A percentile compares a stretch with the other conserved stretches of the same genome.
These are phyloP conservation scores for Chrysoporthe cubensis DNA, from an alignment of 2,329 filamentous ascomycete species.

Conservation along the genomic window DNA sequence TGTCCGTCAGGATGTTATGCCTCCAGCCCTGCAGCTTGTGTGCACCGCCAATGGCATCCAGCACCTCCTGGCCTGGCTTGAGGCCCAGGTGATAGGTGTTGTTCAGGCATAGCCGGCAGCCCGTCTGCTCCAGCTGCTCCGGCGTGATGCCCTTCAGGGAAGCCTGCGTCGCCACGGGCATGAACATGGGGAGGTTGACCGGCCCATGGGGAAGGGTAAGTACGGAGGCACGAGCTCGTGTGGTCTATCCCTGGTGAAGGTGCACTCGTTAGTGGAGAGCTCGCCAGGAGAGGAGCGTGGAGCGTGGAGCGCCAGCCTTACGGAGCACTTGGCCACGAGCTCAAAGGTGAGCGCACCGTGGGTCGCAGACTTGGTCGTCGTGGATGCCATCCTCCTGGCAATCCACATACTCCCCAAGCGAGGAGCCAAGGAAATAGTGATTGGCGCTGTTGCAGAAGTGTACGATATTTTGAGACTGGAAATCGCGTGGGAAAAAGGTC, in stretches of 20 bases:
- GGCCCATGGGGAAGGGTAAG: constrained; percentile 89
- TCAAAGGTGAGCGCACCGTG: constrained; percentile 39
- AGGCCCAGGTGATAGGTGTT: constrained; percentile 97
- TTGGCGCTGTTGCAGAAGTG: not conserved
- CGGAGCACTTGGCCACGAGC: constrained; percentile 54
- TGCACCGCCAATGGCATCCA: constrained; percentile 87
- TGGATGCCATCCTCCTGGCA: constrained; percentile 34
- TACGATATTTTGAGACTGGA: not conserved
- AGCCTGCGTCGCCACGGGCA: constrained; percentile 97
- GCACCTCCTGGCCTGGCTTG: constrained; percentile 88
- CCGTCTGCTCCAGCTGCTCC: constrained; percentile 85
- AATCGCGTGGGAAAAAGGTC: not conserved
- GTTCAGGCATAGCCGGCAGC: constrained; percentile 90
- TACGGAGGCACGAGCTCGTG: constrained; percentile 87
- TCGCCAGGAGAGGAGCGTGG: constrained; percentile 1
- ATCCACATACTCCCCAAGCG: constrained; percentile 29
- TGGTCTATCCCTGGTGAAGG: constrained; percentile 65
- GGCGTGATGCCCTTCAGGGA: constrained; percentile 94
- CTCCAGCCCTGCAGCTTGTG: constrained; percentile 96
- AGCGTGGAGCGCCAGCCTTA: constrained; percentile 48
- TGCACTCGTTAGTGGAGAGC: constrained; percentile 17
- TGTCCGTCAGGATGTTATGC: constrained; percentile 89
- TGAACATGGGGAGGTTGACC: constrained; percentile 91
- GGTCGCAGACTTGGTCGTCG: constrained; percentile 31
- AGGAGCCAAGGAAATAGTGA: not conserved